Percentiles rank a stretch among this genome's conserved stretches.
These are phyloP conservation scores for Hypoxylon cercidicola DNA, from an alignment of 495 filamentous ascomycete species.

Conservation along the genomic window DNA sequence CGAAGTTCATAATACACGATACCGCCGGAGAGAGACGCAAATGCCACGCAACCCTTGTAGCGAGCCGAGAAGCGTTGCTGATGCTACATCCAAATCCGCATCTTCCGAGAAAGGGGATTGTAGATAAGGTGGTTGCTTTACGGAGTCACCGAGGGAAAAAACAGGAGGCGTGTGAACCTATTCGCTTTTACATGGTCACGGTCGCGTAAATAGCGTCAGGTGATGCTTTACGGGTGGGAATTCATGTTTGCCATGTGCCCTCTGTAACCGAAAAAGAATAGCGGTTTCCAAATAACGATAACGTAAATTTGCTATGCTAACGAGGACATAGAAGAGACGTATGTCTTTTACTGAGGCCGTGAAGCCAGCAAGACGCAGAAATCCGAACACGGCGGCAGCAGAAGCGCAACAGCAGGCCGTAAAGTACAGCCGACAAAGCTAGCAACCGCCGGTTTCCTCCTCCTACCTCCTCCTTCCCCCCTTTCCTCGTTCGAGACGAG, in stretches of 20 bases:
- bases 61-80: too few species aligned
- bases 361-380: constrained; percentile 6
- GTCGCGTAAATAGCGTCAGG: too few species aligned
- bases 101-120: too few species aligned
- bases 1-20: not conserved
- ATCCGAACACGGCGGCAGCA: not conserved
- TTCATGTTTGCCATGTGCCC: not conserved
- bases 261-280: not conserved
- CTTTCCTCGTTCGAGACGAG: constrained; percentile 3
- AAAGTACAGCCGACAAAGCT: constrained; percentile 5
- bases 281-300: constrained; percentile 5
- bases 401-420: constrained; percentile 1
- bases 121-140: too few species aligned
- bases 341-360: constrained; percentile 2
- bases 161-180: too few species aligned
- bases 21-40: too few species aligned
- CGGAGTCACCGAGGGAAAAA: too few species aligned
- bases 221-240: too few species aligned
- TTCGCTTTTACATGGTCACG: too few species aligned
- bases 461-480: not conserved
- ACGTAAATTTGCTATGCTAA: constrained; percentile 29
- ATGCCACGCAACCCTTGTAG: too few species aligned
- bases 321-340: constrained; percentile 25
- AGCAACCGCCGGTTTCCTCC: not conserved
- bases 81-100: too few species aligned